Evolutionary conservation across 805 yeast genomes (phyloP).

Genomic region (Pichia californica): DNA sequence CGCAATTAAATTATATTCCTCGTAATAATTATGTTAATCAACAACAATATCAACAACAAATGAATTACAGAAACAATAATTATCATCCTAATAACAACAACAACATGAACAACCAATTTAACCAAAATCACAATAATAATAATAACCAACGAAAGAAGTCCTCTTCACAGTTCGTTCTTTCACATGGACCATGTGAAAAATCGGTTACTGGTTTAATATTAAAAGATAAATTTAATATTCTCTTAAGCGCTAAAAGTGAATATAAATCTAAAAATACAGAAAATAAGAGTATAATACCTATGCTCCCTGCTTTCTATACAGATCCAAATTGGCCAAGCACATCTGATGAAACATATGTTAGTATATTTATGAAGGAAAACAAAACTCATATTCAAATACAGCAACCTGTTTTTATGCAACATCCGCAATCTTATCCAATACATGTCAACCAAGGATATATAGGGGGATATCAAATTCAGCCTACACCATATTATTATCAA

Average conservation of each 20-base stretch:
- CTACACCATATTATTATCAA: not conserved
- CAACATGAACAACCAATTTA: not conserved
- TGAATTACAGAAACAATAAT: conserved; percentile 1
- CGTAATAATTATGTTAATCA: conserved; percentile 1
- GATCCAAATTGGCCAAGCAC: conserved; percentile 6
- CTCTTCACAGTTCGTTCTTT: conserved; percentile 20
- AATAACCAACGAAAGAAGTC: not conserved
- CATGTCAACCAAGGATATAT: not conserved
- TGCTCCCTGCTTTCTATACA: conserved; percentile 1
- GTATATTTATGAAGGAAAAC: conserved; percentile 1
- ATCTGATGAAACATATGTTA: conserved; percentile 1
- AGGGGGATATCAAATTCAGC: conserved; percentile 1
- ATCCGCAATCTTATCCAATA: not conserved
- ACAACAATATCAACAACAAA: not conserved
- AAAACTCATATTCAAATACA: conserved; percentile 2
- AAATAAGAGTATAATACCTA: conserved; percentile 1
- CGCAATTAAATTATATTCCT: not conserved
- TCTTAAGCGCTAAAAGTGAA: conserved; percentile 39
- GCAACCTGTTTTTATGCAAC: conserved; percentile 1
- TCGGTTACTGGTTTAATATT: conserved; percentile 25
- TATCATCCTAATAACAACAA: not conserved
- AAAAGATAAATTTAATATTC: conserved; percentile 43
- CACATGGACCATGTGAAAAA: conserved; percentile 31
- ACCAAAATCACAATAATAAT: conserved; percentile 7
- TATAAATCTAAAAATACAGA: conserved; percentile 18